Conservation (phyloP, 164 flowering plant species). For the Vitis rotundifolia region DNA sequence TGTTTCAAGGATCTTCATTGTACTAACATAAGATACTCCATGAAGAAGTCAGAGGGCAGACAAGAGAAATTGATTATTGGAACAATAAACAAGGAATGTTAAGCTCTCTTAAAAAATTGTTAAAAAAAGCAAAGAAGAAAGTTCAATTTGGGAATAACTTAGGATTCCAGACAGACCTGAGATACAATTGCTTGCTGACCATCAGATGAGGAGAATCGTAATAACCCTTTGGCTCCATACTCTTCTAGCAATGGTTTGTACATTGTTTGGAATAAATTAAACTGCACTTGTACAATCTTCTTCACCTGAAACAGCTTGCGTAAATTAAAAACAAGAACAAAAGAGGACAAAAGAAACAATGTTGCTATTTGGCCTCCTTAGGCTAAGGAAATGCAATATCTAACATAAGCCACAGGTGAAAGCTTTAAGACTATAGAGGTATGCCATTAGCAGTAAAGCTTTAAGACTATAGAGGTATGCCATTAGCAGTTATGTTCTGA, state of each 20-base stretch:
- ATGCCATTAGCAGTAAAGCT: background rate
- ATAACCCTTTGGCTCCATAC: constrained; percentile 48
- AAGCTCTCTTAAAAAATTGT: background rate
- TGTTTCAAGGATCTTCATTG: background rate
- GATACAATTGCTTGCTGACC: constrained; percentile 28
- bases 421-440: background rate
- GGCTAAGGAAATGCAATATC: background rate
- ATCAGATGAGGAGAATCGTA: constrained; percentile 39
- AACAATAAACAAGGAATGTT: background rate
- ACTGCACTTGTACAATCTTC: constrained; percentile 74
- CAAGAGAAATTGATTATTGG: background rate
- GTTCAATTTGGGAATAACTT: background rate
- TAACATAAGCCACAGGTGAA: background rate
- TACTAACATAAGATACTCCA: background rate
- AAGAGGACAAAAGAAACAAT: background rate
- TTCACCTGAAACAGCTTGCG: constrained; percentile 47
- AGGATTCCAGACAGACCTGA: constrained; percentile 47
- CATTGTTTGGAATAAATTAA: constrained; percentile 54
- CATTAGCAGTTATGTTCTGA: background rate
- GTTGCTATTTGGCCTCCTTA: background rate
- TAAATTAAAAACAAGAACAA: background rate
- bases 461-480: too few relatives aligned
- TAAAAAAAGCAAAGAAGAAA: background rate
- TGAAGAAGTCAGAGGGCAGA: background rate
- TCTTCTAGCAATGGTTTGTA: constrained; percentile 68